A percentile compares a stretch with the other conserved stretches of the same genome.
These are phyloP conservation scores for Citrus trifoliata DNA, from an alignment of 345 rosid genomes.

Conservation along the genomic window DNA sequence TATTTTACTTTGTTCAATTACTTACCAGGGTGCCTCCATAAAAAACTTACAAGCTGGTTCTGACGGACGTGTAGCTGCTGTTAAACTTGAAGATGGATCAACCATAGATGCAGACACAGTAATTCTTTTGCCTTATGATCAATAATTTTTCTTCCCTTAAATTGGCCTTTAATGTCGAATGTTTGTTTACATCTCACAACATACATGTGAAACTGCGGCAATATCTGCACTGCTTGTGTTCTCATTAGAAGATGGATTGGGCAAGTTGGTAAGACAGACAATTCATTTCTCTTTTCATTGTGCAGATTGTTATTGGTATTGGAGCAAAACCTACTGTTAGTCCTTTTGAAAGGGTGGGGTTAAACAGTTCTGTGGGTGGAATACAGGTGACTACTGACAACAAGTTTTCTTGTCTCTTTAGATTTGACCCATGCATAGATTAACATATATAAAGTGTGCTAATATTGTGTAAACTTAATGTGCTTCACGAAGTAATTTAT, in stretches of 20 bases:
- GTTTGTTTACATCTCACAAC: background rate
- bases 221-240: background rate
- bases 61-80: conserved; percentile 69
- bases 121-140: conserved; percentile 20
- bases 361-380: conserved; percentile 70
- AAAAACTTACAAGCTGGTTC: conserved; percentile 74
- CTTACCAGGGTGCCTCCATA: conserved; percentile 67
- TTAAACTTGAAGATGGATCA: conserved; percentile 87
- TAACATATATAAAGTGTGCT: background rate
- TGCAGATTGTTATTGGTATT: conserved; percentile 80
- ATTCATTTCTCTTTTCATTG: conserved; percentile 4
- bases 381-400: conserved; percentile 55
- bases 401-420: background rate
- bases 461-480: background rate
- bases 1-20: conserved; percentile 12
- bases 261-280: background rate
- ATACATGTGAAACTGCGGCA: background rate
- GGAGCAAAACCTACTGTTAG: conserved; percentile 88
- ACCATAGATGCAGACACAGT: conserved; percentile 78
- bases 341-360: conserved; percentile 66
- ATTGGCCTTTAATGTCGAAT: background rate
- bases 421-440: background rate
- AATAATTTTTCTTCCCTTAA: background rate
- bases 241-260: background rate
- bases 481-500: background rate